Percentiles rank a stretch among this genome's conserved stretches.
phyloP scores from a whole-genome alignment of 108 stramenopile species.

The Cyclotella kingstonii region DNA sequence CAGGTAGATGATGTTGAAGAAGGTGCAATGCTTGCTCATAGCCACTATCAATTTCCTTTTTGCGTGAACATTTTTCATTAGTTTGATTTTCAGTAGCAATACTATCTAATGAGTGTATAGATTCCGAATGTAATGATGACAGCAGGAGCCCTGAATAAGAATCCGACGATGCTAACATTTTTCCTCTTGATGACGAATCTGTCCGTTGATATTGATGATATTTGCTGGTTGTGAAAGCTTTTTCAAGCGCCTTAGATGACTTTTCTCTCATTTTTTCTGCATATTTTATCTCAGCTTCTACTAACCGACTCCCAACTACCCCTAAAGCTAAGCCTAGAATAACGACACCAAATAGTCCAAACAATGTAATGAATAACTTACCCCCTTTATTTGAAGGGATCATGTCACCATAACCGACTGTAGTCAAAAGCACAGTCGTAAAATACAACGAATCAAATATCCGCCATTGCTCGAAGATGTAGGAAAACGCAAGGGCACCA shows the following conservation, averaged over 20 bases:
- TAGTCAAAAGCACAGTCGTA: conserved; percentile 45
- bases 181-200: too few species aligned
- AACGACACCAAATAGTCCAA: conserved; percentile 62
- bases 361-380: conserved; percentile 57
- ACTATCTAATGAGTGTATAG: too few species aligned
- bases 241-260: conserved; percentile 13
- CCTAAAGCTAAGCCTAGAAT: conserved; percentile 60
- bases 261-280: conserved; percentile 25
- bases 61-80: too few species aligned
- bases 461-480: conserved; percentile 50
- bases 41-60: not conserved
- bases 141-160: not conserved
- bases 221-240: conserved; percentile 9
- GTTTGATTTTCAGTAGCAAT: too few species aligned
- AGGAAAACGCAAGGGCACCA: conserved; percentile 53
- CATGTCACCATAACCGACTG: conserved; percentile 37
- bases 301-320: conserved; percentile 46
- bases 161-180: not conserved
- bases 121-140: too few species aligned
- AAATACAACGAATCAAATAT: conserved; percentile 67
- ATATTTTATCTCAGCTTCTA: conserved; percentile 47
- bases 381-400: conserved; percentile 36
- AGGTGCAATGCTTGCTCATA: not conserved
- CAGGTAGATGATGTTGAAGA: conserved; percentile 12
- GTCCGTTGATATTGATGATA: not conserved